A percentile compares a stretch with the other conserved stretches of the same genome.
phyloP scores from a whole-genome alignment of 31 red algal genomes.

The Asparagopsis taxiformis region DNA sequence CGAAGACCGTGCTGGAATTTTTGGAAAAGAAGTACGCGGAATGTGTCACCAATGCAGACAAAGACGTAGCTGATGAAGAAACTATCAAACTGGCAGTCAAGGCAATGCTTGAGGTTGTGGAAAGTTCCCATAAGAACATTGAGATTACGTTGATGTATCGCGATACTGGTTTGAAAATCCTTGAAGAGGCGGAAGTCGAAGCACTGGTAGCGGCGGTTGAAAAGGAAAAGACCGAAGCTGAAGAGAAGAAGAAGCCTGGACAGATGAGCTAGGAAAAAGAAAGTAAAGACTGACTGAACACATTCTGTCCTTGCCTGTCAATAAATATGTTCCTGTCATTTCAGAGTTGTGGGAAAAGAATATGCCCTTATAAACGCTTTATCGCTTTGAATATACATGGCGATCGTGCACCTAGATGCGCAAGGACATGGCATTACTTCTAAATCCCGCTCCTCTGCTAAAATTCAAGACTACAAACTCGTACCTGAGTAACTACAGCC shows the following conservation, averaged over 20 bases:
- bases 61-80: conserved; percentile 69
- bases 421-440: too few relatives aligned
- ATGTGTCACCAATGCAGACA: conserved; percentile 51
- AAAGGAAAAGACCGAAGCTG: conserved; percentile 88
- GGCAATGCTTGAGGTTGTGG: conserved; percentile 95
- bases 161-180: conserved; percentile 54
- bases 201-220: conserved; percentile 75
- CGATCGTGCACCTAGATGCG: too few relatives aligned
- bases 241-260: conserved; percentile 74
- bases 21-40: conserved; percentile 95
- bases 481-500: background rate
- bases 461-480: too few relatives aligned
- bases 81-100: conserved; percentile 85
- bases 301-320: background rate
- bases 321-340: too few relatives aligned
- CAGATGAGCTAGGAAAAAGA: background rate
- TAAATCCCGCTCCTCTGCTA: too few relatives aligned
- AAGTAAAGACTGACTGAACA: background rate
- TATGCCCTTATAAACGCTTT: too few relatives aligned
- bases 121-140: conserved; percentile 91
- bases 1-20: conserved; percentile 91
- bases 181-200: conserved; percentile 72
- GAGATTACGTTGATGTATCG: conserved; percentile 82
- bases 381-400: too few relatives aligned
- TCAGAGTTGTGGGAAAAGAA: background rate